Percentiles rank a stretch among this genome's conserved stretches.
phyloP scores from a whole-genome alignment of 108 stramenopile species.

The Nitzschia sp. region DNA sequence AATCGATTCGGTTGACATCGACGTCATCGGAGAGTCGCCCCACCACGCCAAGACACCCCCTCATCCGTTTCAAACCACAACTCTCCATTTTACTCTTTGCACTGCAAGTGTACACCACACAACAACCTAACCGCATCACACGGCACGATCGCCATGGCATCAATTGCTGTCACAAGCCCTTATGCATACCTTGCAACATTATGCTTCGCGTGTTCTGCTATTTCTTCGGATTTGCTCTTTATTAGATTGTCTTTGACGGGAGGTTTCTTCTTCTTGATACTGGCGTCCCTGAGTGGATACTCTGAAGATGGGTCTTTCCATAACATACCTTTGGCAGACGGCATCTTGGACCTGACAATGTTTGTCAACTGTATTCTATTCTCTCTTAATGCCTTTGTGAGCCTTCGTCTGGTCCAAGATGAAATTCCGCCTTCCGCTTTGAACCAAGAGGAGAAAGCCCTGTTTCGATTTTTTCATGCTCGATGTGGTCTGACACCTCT shows the following conservation, averaged over 20 bases:
- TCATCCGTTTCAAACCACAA: no score
- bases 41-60: no score
- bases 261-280: conserved; percentile 21
- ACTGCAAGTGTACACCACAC: background rate
- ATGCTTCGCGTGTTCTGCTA: conserved; percentile 18
- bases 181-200: conserved; percentile 15
- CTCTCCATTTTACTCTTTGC: background rate
- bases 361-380: conserved; percentile 22
- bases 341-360: conserved; percentile 20
- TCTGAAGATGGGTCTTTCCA: conserved; percentile 18
- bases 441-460: conserved; percentile 19
- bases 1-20: no score
- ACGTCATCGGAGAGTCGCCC: no score
- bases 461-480: conserved; percentile 28
- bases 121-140: no score
- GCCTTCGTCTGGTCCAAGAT: conserved; percentile 10
- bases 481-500: conserved; percentile 23
- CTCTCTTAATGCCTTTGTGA: conserved; percentile 9
- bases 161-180: conserved; percentile 19
- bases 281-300: conserved; percentile 21
- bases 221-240: conserved; percentile 26
- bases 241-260: conserved; percentile 23
- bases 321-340: conserved; percentile 21
- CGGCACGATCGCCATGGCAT: background rate
- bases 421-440: conserved; percentile 1